Conservation (phyloP, 1,284 basidiomycete species). For the Entoloma clypeatum region DNA sequence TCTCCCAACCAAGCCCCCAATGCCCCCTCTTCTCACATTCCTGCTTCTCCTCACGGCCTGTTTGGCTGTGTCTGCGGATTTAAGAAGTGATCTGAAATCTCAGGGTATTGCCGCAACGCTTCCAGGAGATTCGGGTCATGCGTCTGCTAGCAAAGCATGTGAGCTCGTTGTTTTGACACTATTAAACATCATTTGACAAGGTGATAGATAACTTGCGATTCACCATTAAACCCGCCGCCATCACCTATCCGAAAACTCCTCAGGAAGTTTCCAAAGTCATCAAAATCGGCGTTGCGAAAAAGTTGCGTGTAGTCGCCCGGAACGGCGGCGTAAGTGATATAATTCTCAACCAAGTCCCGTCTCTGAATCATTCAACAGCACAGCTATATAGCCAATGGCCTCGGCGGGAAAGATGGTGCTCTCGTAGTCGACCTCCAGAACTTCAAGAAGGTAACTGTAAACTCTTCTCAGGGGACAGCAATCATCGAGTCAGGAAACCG, state of each 20-base stretch:
- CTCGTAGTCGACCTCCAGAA: conserved; percentile 42
- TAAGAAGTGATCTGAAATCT: conserved; percentile 15
- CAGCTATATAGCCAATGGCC: conserved; percentile 43
- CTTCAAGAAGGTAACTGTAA: conserved; percentile 36
- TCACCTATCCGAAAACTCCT: conserved; percentile 35
- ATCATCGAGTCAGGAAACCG: conserved; percentile 40
- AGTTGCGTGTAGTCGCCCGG: conserved; percentile 35
- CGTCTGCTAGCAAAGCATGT: conserved; percentile 30
- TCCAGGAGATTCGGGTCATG: conserved; percentile 24
- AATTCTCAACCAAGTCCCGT: background rate
- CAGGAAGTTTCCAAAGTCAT: conserved; percentile 44
- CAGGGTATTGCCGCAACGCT: conserved; percentile 19
- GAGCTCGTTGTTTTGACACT: conserved; percentile 14
- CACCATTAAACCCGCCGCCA: conserved; percentile 33
- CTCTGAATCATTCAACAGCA: too few relatives aligned
- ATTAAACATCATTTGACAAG: conserved; percentile 9
- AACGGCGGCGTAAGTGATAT: conserved; percentile 38
- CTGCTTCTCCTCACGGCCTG: too few relatives aligned
- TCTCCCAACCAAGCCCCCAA: too few relatives aligned
- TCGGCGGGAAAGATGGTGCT: conserved; percentile 38
- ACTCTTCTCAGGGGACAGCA: conserved; percentile 30
- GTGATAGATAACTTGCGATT: conserved; percentile 36
- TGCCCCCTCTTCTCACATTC: too few relatives aligned
- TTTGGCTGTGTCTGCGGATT: too few relatives aligned
- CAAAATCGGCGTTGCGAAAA: conserved; percentile 28